A percentile compares a stretch with the other conserved stretches of the same genome.
Evolutionary conservation across 345 rosid genomes (phyloP).

Genomic region (Hypericum perforatum): DNA sequence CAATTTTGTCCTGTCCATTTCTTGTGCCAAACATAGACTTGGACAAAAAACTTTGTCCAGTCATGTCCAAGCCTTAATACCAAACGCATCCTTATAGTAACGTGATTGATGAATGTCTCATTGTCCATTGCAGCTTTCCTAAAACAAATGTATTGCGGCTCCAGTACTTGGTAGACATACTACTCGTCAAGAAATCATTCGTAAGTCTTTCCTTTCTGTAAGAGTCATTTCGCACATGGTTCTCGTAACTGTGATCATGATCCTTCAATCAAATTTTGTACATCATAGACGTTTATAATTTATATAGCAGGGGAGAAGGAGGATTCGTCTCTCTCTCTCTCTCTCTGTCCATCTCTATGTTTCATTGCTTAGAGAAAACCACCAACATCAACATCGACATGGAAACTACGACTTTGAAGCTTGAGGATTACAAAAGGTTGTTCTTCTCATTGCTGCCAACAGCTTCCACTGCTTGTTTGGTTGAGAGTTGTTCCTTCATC

Average conservation of each 20-base stretch:
- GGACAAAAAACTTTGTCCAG: constrained; percentile 90
- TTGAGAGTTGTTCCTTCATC: constrained; percentile 48
- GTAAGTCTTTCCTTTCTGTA: constrained; percentile 37
- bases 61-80: too few relatives aligned
- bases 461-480: constrained; percentile 24
- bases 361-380: constrained; percentile 66
- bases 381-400: constrained; percentile 81
- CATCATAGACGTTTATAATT: too few relatives aligned
- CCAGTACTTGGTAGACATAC: constrained; percentile 67
- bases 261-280: too few relatives aligned
- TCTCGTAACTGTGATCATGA: constrained; percentile 1
- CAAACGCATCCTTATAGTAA: constrained; percentile 27
- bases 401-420: constrained; percentile 87
- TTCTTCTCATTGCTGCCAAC: constrained; percentile 24
- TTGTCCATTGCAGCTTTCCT: constrained; percentile 60
- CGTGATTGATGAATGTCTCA: constrained; percentile 1
- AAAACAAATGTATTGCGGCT: constrained; percentile 86
- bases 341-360: too few relatives aligned
- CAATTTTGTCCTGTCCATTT: constrained; percentile 81
- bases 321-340: too few relatives aligned
- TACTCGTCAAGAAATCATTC: constrained; percentile 77
- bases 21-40: too few relatives aligned
- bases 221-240: constrained; percentile 1
- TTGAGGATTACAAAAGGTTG: constrained; percentile 73
- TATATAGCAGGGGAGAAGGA: too few relatives aligned